Evolutionary conservation across 345 rosid species (phyloP), one percentile per base, ranked within the genome.

Genomic region (Balakata baccata): DNA sequence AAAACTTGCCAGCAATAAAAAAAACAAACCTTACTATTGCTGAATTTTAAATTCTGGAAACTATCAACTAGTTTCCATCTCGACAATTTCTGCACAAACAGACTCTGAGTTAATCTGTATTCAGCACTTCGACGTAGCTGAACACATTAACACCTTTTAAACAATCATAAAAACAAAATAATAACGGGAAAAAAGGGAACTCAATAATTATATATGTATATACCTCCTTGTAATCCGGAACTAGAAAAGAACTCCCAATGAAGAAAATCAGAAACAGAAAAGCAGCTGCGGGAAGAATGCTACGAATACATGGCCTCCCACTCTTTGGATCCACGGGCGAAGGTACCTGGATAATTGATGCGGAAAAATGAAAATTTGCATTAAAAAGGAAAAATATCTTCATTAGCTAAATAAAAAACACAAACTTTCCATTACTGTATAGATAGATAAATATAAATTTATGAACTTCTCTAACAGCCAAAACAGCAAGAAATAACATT

Each of bases 181-280:
- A 64, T 10, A 51, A 43, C 50, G 50, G 11, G 16, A 16, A 73
- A 20, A 49, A 1, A 4, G 7, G 10, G 10, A 43, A 43, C 47
- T 43, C 10, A 12, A 11, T 7, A 20, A 34, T 68, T 20, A 46
- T 17, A 7, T 1, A 47, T 29, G 58, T 13, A 25, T 65, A 23
- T 81, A 89, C 94, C 90, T 81, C 76, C 69, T 76, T 75, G 72
- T 75, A 69, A 38, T 79, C 74, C 16, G 88, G 88, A 17, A 77
- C 76, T 47, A 87, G 12, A 61, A 78, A 66, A 47, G 74, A 73
- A 62, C 67, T 80, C 11, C 84, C 87, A 34, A 79, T 69, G 57
- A 89, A 75, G 75, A 85, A 80, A 71, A 82, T 43, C 34, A 85
- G 61, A 47, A 80, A 85, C 70, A 89, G 73, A 75, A 87, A 52